Conservation (phyloP, 2,329 filamentous ascomycete species). For the Lachnellula arida region DNA sequence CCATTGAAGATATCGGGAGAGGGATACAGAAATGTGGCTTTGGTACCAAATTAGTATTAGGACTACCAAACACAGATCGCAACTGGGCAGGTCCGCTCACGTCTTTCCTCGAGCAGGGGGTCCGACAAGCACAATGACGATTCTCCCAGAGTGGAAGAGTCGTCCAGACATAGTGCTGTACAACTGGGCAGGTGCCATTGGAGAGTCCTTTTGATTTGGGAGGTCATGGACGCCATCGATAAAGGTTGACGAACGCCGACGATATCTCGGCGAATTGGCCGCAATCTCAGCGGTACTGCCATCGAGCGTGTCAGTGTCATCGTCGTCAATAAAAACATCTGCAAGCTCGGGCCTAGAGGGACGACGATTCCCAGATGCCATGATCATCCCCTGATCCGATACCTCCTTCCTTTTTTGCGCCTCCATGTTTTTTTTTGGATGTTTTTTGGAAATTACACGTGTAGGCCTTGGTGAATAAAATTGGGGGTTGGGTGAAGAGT, state of each 20-base stretch:
- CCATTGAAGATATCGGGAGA: constrained; percentile 92
- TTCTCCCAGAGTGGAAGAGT: constrained; percentile 93
- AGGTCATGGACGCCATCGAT: constrained; percentile 97
- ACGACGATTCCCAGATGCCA: background rate
- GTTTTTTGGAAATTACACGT: no score
- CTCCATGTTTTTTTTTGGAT: no score
- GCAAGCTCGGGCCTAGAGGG: constrained; percentile 5
- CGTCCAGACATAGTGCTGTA: constrained; percentile 98
- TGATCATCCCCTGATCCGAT: no score
- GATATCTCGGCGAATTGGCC: constrained; percentile 83
- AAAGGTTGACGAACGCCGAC: constrained; percentile 90
- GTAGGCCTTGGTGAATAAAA: no score
- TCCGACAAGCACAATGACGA: constrained; percentile 95
- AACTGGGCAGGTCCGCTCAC: constrained; percentile 41
- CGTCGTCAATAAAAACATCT: background rate
- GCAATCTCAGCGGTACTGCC: constrained; percentile 75
- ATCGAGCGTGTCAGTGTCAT: constrained; percentile 39
- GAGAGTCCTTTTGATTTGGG: constrained; percentile 61
- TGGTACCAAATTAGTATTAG: constrained; percentile 8
- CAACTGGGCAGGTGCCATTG: constrained; percentile 90
- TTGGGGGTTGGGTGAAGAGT: background rate
- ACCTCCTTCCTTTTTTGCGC: no score
- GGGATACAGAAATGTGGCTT: constrained; percentile 89
- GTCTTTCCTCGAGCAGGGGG: constrained; percentile 94
- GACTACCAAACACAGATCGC: no score